These are phyloP conservation scores for Durotheca rogersii DNA, from an alignment of 495 filamentous ascomycete genomes.

Conservation along the genomic window DNA sequence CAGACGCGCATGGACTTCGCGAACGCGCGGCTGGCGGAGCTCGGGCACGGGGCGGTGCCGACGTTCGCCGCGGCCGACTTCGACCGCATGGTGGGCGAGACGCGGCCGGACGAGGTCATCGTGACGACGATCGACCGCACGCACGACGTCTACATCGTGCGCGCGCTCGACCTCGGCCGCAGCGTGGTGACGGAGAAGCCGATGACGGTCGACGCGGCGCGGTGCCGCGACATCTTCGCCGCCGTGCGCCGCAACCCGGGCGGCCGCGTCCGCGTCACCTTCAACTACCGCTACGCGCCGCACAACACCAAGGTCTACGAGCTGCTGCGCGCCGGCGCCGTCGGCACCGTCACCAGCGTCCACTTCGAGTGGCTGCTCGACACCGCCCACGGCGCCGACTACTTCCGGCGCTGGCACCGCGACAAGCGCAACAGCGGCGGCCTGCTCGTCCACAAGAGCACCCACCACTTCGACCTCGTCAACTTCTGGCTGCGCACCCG, in stretches of 20 bases:
- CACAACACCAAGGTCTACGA: slow-evolving; percentile 54
- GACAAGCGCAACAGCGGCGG: slow-evolving; percentile 59
- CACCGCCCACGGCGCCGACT: slow-evolving; percentile 60
- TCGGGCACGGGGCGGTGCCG: slow-evolving; percentile 45
- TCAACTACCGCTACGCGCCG: slow-evolving; percentile 55
- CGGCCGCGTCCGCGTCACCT: slow-evolving; percentile 46
- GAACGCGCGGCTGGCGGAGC: slow-evolving; percentile 36
- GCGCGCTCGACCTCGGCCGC: slow-evolving; percentile 56
- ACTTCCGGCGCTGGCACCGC: slow-evolving; percentile 63
- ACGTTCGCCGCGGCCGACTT: slow-evolving; percentile 54
- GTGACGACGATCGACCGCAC: slow-evolving; percentile 61
- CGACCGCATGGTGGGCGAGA: slow-evolving; percentile 54
- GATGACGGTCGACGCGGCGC: slow-evolving; percentile 58
- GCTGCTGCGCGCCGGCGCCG: slow-evolving; percentile 49
- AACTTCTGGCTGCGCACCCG: slow-evolving; percentile 53
- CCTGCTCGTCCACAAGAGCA: slow-evolving; percentile 52
- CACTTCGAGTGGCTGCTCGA: slow-evolving; percentile 64
- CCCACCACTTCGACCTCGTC: slow-evolving; percentile 53
- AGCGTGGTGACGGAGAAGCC: slow-evolving; percentile 61
- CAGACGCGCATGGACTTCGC: slow-evolving; percentile 49
- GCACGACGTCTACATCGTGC: slow-evolving; percentile 57
- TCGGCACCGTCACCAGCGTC: slow-evolving; percentile 55
- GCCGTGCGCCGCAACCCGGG: slow-evolving; percentile 41
- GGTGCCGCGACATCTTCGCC: slow-evolving; percentile 51
- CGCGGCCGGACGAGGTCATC: slow-evolving; percentile 57